Evolutionary conservation across 352 stramenopile species (phyloP), one percentile per base, ranked within the genome.

Genomic region (Phytophthora ohioensis): DNA sequence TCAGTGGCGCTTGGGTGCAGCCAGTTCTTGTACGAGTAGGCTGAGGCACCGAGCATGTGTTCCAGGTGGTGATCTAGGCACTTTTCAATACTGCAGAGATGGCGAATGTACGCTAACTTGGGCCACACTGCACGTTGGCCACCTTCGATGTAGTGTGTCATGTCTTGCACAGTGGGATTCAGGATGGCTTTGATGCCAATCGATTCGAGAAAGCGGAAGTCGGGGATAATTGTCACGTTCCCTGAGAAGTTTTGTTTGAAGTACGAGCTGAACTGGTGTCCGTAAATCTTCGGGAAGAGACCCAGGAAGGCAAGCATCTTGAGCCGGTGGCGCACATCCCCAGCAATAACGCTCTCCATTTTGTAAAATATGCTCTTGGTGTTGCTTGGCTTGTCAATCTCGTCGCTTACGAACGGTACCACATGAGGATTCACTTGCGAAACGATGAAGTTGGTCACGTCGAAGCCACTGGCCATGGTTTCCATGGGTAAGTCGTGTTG

Each of bases 221-320:
- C 88, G 7, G 90, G 81, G 80, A 98, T 96, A 54, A 99, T 81
- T 15, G 97, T 99, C 52, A 99, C 91, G 76, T 99, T 98, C 30
- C 96, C 97, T 52, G 97, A 96, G 75, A 99, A 99, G 67, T 98
- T 97, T 81, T 98, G 94, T 49, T 92, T 89, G 78, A 98, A 81
- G 54, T 80, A 91, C 48, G 73, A 86, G 54, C 80, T 90, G 63
- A 87, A 87, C 54, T 90, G 82, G 73, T 98, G 92, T 4, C 80
- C 84, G 58, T 92, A 90, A 54, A 91, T 89, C 66, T 84, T 87
- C 2, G 90, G 81, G 53, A 94, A 97, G n/a, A 98, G 70, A 0
- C 94, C 93, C 4, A 98, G 69, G 57, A 94, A 88, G 5, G 83
- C 81, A n/a, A 93, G 78, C 84, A 91, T 88, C 69, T 90, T 91